A percentile compares a stretch with the other conserved stretches of the same genome.
phyloP scores from a whole-genome alignment of 768 basidiomycete species.

The Pleurotus salmoneostramineus region DNA sequence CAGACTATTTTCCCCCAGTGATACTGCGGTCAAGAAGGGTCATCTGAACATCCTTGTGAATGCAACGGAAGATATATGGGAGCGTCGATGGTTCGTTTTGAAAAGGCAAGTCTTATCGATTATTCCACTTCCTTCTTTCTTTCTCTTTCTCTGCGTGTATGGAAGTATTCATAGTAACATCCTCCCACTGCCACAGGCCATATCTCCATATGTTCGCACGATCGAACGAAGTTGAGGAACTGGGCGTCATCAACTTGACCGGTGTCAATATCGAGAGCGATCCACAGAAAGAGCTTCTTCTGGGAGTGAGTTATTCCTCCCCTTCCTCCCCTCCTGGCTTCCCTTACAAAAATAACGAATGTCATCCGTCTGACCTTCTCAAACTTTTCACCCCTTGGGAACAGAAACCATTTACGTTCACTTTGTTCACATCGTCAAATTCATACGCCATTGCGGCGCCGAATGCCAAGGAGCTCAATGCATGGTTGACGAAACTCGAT shows the following conservation, averaged over 20 bases:
- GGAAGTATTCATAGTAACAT: background rate
- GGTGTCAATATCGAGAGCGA: slow-evolving; percentile 86
- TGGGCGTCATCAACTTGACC: slow-evolving; percentile 75
- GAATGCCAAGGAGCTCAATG: slow-evolving; percentile 74
- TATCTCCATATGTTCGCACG: slow-evolving; percentile 87
- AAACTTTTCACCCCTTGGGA: background rate
- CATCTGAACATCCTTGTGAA: slow-evolving; percentile 76
- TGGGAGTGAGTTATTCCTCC: slow-evolving; percentile 59
- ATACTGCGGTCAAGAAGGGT: slow-evolving; percentile 83
- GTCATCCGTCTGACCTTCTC: slow-evolving; percentile 6
- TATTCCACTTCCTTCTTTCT: background rate
- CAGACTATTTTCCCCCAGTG: slow-evolving; percentile 36
- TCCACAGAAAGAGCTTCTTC: slow-evolving; percentile 80
- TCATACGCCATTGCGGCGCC: slow-evolving; percentile 87
- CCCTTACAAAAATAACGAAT: background rate
- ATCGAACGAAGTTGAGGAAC: slow-evolving; percentile 81
- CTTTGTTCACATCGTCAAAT: slow-evolving; percentile 88
- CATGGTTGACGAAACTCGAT: slow-evolving; percentile 84
- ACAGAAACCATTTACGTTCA: slow-evolving; percentile 84
- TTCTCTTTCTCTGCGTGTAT: too few relatives aligned
- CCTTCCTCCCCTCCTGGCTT: background rate
- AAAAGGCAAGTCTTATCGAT: slow-evolving; percentile 49
- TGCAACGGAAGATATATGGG: slow-evolving; percentile 79
- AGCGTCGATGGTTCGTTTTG: slow-evolving; percentile 81
- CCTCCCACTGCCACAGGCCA: slow-evolving; percentile 47